These are phyloP conservation scores for Cladophialophora carrionii DNA, from an alignment of 2,329 filamentous ascomycete species.

Conservation along the genomic window DNA sequence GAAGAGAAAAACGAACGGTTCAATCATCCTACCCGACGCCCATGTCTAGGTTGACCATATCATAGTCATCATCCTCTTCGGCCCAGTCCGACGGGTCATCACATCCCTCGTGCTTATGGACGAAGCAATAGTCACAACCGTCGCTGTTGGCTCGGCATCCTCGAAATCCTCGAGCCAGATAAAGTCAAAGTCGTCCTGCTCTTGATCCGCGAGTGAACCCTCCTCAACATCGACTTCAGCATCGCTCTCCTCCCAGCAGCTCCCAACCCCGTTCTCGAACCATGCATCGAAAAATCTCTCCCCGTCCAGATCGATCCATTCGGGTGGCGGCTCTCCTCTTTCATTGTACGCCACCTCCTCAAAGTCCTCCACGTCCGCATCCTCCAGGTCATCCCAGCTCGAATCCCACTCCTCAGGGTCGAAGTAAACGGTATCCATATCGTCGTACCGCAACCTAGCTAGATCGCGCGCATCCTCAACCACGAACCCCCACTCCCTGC, in stretches of 20 bases:
- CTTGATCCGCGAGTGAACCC: background rate
- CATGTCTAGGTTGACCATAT: background rate
- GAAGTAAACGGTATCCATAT: background rate
- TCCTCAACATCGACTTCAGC: background rate
- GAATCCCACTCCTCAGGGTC: background rate
- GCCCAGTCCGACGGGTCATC: background rate
- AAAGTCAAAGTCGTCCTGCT: background rate
- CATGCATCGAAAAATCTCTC: slow-evolving; percentile 1
- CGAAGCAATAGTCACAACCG: background rate
- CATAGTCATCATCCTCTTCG: background rate
- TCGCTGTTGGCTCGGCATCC: background rate
- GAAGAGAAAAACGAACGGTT: no score
- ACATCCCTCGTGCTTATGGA: background rate
- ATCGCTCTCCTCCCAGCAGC: background rate
- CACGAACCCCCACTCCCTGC: background rate
- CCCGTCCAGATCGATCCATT: slow-evolving; percentile 4
- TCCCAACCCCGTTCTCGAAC: background rate
- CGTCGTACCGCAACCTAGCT: background rate
- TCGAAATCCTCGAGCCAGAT: background rate
- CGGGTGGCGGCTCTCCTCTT: background rate
- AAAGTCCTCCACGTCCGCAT: background rate
- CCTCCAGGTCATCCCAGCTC: background rate
- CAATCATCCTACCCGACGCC: no score
- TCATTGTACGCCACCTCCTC: slow-evolving; percentile 4
- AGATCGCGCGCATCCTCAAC: background rate